Evolutionary conservation across 176 grass and related monocot genomes (phyloP), one percentile per base, ranked within the genome.

Genomic region (Eleusine coracana): DNA sequence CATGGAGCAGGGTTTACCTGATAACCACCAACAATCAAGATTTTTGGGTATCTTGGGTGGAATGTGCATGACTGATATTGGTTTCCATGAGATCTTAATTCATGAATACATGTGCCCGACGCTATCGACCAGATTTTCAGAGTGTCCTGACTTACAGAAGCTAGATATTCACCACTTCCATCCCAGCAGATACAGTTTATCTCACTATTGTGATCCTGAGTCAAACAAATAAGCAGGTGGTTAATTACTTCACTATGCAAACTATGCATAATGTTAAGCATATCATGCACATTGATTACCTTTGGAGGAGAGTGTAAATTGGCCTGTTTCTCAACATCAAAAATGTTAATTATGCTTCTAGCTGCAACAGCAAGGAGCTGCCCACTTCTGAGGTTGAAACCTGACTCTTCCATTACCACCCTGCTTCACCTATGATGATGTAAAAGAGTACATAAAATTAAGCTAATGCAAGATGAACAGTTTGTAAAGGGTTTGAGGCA

Each of bases 1-100:
- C 55, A 73, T 38, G 41, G 58, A 55, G 7, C 36, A 74, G 12
- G 21, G 56, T 60, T 83, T 95, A 94, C 97, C 93, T 99, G 86
- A 84, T 99, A 99, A 56, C 93, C 93, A 60, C 97, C 93, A 28
- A 99, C 90, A 15, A 99, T 85, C 84, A 96, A 58, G 45, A 99
- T 82, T 54, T 96, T 95, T 0, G 87, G 87, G 27, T 80, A 84
- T 83, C 91, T 86, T 14, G 93, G 96, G 66, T 99, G 96, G 87
- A 99, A 99, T 63, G 82, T 82, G 80, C 97, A 99, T 34, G 97
- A 96, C 81, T 94, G 76, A 34, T 94, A 99, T 60, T 92, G 91
- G 83, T 99, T 92, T 59, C 93, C 97, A 42, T 89, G 86, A 50
- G 97, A 99, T 68, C 87, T 90, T 62, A 96, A 79, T 69, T 95